Evolutionary conservation across 352 stramenopile species (phyloP).

Genomic region (Pythium guiyangense): DNA sequence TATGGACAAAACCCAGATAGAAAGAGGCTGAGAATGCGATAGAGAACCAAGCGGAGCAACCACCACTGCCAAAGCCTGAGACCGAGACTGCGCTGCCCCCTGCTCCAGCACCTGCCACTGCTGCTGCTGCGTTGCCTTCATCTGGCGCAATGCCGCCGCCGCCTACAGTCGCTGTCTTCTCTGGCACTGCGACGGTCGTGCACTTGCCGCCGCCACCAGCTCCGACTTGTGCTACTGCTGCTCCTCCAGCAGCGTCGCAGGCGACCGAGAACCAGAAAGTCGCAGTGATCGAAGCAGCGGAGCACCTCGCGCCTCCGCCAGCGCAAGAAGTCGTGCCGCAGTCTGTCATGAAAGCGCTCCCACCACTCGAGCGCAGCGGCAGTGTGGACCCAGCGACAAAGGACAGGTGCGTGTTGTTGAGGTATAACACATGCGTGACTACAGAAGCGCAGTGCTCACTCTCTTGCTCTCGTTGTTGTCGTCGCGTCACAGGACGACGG

Average conservation of each 20-base stretch:
- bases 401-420: not conserved
- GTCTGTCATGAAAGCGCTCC: not conserved
- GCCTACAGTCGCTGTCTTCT: conserved; percentile 18
- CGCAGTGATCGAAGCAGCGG: conserved; percentile 20
- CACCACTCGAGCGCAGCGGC: not conserved
- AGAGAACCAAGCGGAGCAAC: conserved; percentile 3
- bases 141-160: conserved; percentile 1
- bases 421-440: not conserved
- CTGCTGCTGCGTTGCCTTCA: not conserved
- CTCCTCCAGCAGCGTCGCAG: not conserved
- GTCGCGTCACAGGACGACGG: not conserved
- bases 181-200: conserved; percentile 1
- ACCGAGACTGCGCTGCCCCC: not conserved
- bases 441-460: not conserved
- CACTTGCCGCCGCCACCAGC: conserved; percentile 8
- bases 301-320: conserved; percentile 14
- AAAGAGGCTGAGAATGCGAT: conserved; percentile 21
- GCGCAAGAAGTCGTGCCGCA: not conserved
- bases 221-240: not conserved
- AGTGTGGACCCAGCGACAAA: not conserved
- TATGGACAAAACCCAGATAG: not conserved
- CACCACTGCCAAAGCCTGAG: not conserved
- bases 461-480: not conserved
- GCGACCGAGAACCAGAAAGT: conserved; percentile 20
- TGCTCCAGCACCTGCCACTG: not conserved